Evolutionary conservation across 495 filamentous ascomycete genomes (phyloP).

Genomic region (Physcia stellaris): DNA sequence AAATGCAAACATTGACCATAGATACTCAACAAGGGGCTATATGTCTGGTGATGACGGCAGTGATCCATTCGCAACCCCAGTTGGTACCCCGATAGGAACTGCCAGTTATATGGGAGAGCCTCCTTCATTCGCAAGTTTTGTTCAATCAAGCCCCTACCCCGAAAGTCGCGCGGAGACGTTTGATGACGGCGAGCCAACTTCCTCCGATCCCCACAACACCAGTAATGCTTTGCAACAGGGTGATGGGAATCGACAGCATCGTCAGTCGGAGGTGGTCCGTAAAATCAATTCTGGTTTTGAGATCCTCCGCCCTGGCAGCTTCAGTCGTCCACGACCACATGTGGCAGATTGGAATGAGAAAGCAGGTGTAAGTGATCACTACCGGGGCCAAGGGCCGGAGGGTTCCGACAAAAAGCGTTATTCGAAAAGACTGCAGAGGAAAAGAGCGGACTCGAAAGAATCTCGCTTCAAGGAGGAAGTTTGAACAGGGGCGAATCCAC

Average conservation of each 20-base stretch:
- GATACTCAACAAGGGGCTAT: not conserved
- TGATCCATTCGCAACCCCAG: conserved; percentile 10
- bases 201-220: not conserved
- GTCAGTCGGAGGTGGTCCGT: conserved; percentile 20
- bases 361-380: too few species aligned
- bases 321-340: too few species aligned
- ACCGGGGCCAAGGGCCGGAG: too few species aligned
- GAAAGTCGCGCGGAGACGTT: not conserved
- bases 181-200: not conserved
- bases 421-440: too few species aligned
- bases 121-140: not conserved
- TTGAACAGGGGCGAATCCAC: too few species aligned
- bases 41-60: too few species aligned
- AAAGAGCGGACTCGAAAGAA: too few species aligned
- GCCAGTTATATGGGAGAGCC: not conserved
- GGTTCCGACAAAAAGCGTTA: too few species aligned
- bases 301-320: conserved; percentile 42
- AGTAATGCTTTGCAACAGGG: not conserved
- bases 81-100: not conserved
- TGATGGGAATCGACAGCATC: conserved; percentile 2
- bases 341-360: too few species aligned
- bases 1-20: not conserved
- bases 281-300: conserved; percentile 51
- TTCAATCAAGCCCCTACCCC: not conserved
- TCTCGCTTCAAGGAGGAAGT: too few species aligned